A percentile compares a stretch with the other conserved stretches of the same genome.
phyloP scores from a whole-genome alignment of 1,139 yeast genomes.

The Scheffersomyces quercinus region DNA sequence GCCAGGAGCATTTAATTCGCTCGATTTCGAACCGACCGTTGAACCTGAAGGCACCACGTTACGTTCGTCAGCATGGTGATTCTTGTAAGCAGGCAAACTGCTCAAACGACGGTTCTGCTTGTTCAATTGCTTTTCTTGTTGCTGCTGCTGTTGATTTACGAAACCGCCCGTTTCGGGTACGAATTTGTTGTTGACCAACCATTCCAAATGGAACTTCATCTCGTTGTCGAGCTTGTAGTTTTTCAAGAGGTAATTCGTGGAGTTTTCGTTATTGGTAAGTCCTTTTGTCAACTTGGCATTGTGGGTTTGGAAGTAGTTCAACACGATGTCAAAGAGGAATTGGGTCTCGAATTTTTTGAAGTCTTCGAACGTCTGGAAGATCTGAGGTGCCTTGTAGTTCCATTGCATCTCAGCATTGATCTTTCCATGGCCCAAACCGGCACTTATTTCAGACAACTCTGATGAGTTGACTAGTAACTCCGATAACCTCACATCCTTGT shows the following conservation, averaged over 20 bases:
- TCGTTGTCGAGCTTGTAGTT: conserved; percentile 41
- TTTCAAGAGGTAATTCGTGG: conserved; percentile 62
- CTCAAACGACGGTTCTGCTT: background rate
- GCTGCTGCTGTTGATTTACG: conserved; percentile 9
- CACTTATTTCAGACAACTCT: conserved; percentile 40
- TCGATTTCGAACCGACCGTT: conserved; percentile 10
- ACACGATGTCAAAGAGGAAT: conserved; percentile 65
- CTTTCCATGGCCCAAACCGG: conserved; percentile 13
- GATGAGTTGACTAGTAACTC: conserved; percentile 44
- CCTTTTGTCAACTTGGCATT: conserved; percentile 48
- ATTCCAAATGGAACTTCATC: conserved; percentile 39
- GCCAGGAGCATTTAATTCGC: conserved; percentile 1
- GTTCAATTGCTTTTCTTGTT: conserved; percentile 13
- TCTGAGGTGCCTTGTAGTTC: conserved; percentile 77
- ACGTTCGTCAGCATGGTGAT: conserved; percentile 9
- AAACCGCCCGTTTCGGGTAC: conserved; percentile 15
- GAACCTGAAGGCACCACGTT: conserved; percentile 8
- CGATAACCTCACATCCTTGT: conserved; percentile 52
- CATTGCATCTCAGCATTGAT: conserved; percentile 52
- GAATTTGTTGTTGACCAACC: conserved; percentile 30
- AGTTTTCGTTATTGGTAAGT: conserved; percentile 59
- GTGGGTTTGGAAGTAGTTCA: conserved; percentile 66
- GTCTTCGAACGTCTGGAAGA: conserved; percentile 73
- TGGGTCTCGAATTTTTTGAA: conserved; percentile 70
- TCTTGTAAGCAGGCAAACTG: conserved; percentile 1